Base-by-base conservation (phyloP, 2,329 filamentous ascomycete species). In the Penicillium sp. region DNA sequence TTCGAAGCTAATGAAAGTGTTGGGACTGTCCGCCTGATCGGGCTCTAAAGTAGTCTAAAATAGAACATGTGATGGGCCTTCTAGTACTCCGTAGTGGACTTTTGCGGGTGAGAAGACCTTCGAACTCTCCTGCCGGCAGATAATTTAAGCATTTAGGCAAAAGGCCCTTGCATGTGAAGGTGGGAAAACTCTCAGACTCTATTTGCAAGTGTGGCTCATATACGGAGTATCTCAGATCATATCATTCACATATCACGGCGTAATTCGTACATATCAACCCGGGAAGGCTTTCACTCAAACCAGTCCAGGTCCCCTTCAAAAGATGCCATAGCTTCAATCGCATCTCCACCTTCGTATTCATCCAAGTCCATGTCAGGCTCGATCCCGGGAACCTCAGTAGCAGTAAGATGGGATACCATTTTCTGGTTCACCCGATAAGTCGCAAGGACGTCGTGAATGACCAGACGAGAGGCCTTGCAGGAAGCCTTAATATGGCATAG, bases 381-480 rank as follows among this genome's bases (percentile, higher is more conserved):
- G 11, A 64, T 59, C 9, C 38, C 63, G 0, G 48, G 48, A 0
- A 55, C 47, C n/a, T 68, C 63, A 21, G 53, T 58, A 1, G 62
- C 63, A 0, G 62, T 62, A 10, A 73, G 54, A 21, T 63, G 66
- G 5, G 63, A 53, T 10, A 70, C 62, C 42, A 58, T 59, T 54
- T 67, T 72, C 54, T 64, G 65, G 46, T 68, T 72, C 13, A 72
- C 61, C n/a, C 63, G 64, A 42, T 69, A 71, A 50, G 63, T 68
- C 11, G 65, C 59, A 6, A 72, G 46, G 3, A 71, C 56, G 6
- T 66, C 63, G 47, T 69, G 61, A 2, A 58, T 59, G 14, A 73
- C 60, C 2, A 55, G 56, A 8, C 70, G 65, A 2, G 65, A 64
- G 5, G 68, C 57, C 7, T 58, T 29, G 7, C 45, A 59, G 7